Conservation (phyloP, 164 flowering plant genomes). For the Dillenia suffruticosa region DNA sequence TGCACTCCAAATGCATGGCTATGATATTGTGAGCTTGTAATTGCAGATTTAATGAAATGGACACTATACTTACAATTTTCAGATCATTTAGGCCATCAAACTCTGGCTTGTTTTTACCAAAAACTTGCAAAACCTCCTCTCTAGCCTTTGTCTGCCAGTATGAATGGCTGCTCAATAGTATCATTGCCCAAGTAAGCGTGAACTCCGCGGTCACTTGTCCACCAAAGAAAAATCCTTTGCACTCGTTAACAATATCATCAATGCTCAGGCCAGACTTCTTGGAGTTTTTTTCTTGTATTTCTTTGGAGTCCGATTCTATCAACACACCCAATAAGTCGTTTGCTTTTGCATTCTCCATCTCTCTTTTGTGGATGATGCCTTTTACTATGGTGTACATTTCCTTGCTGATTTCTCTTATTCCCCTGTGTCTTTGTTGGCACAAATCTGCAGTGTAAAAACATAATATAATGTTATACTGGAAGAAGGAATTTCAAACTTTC, state of each 20-base stretch:
- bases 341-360: constrained; percentile 12
- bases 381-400: constrained; percentile 6
- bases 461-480: not conserved
- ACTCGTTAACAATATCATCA: constrained; percentile 16
- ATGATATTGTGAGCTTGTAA: too few species aligned
- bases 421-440: constrained; percentile 19
- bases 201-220: constrained; percentile 12
- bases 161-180: constrained; percentile 12
- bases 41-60: too few species aligned
- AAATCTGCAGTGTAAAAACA: constrained; percentile 13
- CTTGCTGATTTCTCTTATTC: constrained; percentile 14
- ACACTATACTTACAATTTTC: constrained; percentile 16
- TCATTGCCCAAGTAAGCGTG: constrained; percentile 15
- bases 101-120: constrained; percentile 9
- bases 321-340: constrained; percentile 18
- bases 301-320: constrained; percentile 13
- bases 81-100: constrained; percentile 17
- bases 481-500: not conserved
- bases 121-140: constrained; percentile 12
- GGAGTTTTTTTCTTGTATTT: not conserved
- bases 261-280: constrained; percentile 9
- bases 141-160: constrained; percentile 13
- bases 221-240: constrained; percentile 20
- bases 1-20: too few species aligned
- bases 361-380: constrained; percentile 13